These are phyloP conservation scores for Aspergillus ellipticus DNA, from an alignment of 495 filamentous ascomycete genomes.

Conservation along the genomic window DNA sequence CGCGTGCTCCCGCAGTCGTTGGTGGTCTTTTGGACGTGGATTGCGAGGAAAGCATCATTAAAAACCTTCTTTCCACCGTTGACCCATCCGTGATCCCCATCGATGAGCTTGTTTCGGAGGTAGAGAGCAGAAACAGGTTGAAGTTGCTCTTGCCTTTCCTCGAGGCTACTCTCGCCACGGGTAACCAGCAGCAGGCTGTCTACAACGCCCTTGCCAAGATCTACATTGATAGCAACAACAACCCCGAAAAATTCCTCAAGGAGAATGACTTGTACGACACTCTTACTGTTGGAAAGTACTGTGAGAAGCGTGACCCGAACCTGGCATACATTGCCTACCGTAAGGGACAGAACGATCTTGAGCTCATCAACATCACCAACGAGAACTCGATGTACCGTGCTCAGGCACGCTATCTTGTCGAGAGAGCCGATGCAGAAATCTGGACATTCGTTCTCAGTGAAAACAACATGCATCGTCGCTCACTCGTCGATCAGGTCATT, in stretches of 20 bases:
- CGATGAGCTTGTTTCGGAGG: constrained; percentile 91
- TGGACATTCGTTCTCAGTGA: constrained; percentile 93
- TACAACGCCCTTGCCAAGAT: constrained; percentile 99
- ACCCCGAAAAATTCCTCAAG: constrained; percentile 96
- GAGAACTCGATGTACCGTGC: constrained; percentile 99
- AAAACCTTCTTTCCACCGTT: constrained; percentile 84
- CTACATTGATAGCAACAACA: constrained; percentile 99
- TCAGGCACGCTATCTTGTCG: constrained; percentile 91
- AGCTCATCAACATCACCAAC: constrained; percentile 96
- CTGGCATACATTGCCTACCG: constrained; percentile 92
- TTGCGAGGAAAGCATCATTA: constrained; percentile 94
- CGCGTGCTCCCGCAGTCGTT: constrained; percentile 89
- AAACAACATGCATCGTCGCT: constrained; percentile 91
- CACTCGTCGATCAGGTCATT: constrained; percentile 93
- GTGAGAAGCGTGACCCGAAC: constrained; percentile 97
- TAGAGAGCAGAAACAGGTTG: constrained; percentile 90
- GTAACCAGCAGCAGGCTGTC: constrained; percentile 96
- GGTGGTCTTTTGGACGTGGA: constrained; percentile 96
- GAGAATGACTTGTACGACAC: constrained; percentile 98
- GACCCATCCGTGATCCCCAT: constrained; percentile 85
- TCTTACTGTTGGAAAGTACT: constrained; percentile 92
- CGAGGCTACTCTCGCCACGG: constrained; percentile 81
- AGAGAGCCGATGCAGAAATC: constrained; percentile 83
- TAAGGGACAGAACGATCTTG: constrained; percentile 96
- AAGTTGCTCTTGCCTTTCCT: constrained; percentile 97